Evolutionary conservation across 148 eudicot genomes (phyloP), one percentile per base, ranked within the genome.

Genomic region (Bassia scoparia): DNA sequence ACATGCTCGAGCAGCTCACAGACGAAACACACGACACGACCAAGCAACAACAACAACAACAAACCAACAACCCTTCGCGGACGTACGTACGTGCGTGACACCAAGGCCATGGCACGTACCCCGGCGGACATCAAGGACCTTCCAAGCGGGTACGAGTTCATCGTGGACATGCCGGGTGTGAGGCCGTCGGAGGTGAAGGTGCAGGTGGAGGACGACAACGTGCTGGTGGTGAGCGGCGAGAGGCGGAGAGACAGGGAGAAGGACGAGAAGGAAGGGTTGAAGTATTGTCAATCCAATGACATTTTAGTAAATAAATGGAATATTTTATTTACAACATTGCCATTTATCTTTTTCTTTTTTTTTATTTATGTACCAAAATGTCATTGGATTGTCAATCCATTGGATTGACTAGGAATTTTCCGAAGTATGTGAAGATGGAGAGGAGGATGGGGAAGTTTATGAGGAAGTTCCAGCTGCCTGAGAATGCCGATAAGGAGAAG

Each of bases 101-200:
- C 85, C 29, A 83, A 84, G 31, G 93, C 88, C 15, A 90, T 90
- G 85, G 87, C 92, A 0, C 82, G 87, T 0, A 90, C 93, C 0
- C 84, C 88, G 0, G 93, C 95, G 0, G 95, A 92, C 71, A 84
- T 89, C 63, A 83, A 84, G 66, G 95, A 89, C 77, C 77, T 58
- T 54, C 90, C 90, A 2, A 81, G 73, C 24, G 61, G 85, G 4
- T 89, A 89, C 86, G 73, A 81, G 29, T 88, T 88, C 78, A 69
- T 83, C 4, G 60, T 90, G 69, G 96, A 92, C 81, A 88, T 90
- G 96, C 97, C 96, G 1, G 96, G 97, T 59, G 21, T 85, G 34
- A 83, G 73, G 64, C 55, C 84, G 4, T 85, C 77, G 3, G 88
- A 92, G 26, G 78, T 90, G 1, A 85, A 84, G 69, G 96, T 89